A percentile compares a stretch with the other conserved stretches of the same genome.
These are phyloP conservation scores for Penicillium ochrochloron DNA, from an alignment of 495 filamentous ascomycete genomes.

Conservation along the genomic window DNA sequence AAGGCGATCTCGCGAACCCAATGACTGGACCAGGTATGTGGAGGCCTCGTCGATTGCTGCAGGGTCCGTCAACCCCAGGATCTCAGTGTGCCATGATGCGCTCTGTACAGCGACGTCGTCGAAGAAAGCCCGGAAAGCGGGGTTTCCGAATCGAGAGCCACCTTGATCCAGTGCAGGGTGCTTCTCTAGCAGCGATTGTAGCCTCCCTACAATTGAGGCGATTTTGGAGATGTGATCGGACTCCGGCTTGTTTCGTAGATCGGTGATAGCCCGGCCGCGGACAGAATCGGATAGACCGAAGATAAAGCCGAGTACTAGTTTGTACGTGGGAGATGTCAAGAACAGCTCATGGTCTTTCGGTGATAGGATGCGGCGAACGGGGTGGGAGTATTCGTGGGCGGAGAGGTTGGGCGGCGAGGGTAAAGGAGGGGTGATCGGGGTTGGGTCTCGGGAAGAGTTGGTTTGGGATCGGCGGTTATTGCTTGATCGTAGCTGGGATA, in stretches of 20 bases:
- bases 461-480: constrained; percentile 56
- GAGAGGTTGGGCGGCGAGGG: constrained; percentile 70
- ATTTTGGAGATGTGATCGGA: constrained; percentile 65
- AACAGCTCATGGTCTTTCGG: constrained; percentile 80
- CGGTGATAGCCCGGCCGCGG: constrained; percentile 72
- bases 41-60: constrained; percentile 70
- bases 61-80: constrained; percentile 56
- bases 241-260: constrained; percentile 56
- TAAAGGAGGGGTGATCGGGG: constrained; percentile 72
- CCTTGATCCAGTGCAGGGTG: constrained; percentile 83
- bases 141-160: constrained; percentile 93
- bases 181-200: constrained; percentile 62
- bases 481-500: constrained; percentile 70
- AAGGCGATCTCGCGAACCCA: constrained; percentile 86
- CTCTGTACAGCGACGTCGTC: constrained; percentile 66
- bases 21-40: constrained; percentile 79
- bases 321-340: constrained; percentile 75
- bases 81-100: constrained; percentile 43
- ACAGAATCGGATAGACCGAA: constrained; percentile 86
- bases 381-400: constrained; percentile 63
- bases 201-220: constrained; percentile 68
- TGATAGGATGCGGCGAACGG: constrained; percentile 79
- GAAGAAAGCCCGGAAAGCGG: constrained; percentile 81
- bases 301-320: constrained; percentile 78
- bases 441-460: constrained; percentile 60